Percentiles rank a stretch among this genome's conserved stretches.
Conservation (phyloP, 768 basidiomycete genomes). For the Leccinum incarnatum region DNA sequence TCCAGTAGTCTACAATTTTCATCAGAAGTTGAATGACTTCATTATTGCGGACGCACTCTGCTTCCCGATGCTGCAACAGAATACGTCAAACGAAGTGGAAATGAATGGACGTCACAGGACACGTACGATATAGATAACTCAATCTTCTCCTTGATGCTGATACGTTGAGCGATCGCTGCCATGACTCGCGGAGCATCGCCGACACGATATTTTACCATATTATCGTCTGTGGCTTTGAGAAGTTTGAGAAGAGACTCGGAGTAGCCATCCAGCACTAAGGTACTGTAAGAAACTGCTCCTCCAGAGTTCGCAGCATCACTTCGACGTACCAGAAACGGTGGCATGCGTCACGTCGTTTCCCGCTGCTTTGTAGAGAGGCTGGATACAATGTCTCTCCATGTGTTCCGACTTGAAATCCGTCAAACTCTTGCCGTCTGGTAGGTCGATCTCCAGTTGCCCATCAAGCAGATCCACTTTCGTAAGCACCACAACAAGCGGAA, state of each 20-base stretch:
- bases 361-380: slow-evolving; percentile 1
- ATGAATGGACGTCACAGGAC: background rate
- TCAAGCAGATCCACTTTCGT: slow-evolving; percentile 15
- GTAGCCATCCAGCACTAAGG: slow-evolving; percentile 6
- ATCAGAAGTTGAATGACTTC: background rate
- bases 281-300: background rate
- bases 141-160: slow-evolving; percentile 17
- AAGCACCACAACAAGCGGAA: slow-evolving; percentile 13
- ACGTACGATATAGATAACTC: slow-evolving; percentile 12
- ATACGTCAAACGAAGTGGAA: background rate
- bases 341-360: slow-evolving; percentile 1
- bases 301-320: background rate
- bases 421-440: background rate
- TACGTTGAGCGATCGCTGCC: slow-evolving; percentile 16
- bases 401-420: background rate
- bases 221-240: background rate
- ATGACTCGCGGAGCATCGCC: slow-evolving; percentile 10
- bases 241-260: background rate
- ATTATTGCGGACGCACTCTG: slow-evolving; percentile 1
- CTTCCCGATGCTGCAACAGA: slow-evolving; percentile 8
- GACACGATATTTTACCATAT: slow-evolving; percentile 6
- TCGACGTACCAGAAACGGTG: slow-evolving; percentile 11
- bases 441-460: slow-evolving; percentile 1
- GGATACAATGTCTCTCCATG: background rate
- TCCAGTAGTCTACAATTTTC: slow-evolving; percentile 11